phyloP scores from a whole-genome alignment of 1,139 yeast species.

The Protomyces macrosporus region DNA sequence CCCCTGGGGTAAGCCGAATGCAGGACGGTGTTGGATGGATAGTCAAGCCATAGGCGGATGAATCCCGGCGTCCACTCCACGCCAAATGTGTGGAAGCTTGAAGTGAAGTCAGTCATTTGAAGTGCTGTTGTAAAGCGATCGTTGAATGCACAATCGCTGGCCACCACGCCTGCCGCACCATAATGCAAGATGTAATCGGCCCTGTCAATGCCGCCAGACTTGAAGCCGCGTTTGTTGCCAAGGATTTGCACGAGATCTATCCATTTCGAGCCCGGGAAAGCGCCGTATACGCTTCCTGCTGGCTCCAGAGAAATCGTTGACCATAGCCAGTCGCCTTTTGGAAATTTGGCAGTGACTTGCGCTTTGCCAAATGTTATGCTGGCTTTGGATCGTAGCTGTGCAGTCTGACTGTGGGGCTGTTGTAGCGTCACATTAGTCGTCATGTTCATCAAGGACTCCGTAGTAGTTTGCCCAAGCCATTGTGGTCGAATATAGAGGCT shows the following conservation, averaged over 20 bases:
- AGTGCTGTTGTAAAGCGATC: neutral
- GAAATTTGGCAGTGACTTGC: constrained; percentile 30
- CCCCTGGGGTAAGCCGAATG: constrained; percentile 21
- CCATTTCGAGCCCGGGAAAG: constrained; percentile 32
- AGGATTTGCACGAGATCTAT: constrained; percentile 30
- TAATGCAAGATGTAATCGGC: constrained; percentile 30
- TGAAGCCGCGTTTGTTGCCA: constrained; percentile 28
- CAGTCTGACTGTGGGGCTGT: constrained; percentile 30
- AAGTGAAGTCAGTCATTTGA: constrained; percentile 8
- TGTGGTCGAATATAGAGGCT: constrained; percentile 30
- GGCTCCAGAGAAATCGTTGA: constrained; percentile 32
- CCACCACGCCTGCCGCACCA: constrained; percentile 26
- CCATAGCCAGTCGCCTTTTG: constrained; percentile 32
- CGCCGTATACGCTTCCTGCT: constrained; percentile 27
- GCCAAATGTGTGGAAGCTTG: constrained; percentile 30
- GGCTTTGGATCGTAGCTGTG: constrained; percentile 27
- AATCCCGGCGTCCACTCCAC: constrained; percentile 31
- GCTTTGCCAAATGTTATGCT: constrained; percentile 29
- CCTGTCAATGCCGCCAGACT: constrained; percentile 28
- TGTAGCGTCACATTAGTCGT: constrained; percentile 13
- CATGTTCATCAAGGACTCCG: constrained; percentile 27
- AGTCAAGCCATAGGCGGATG: constrained; percentile 30
- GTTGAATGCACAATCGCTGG: neutral
- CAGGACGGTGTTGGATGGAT: constrained; percentile 29
- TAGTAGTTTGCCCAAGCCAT: constrained; percentile 14